Percentiles rank a stretch among this genome's conserved stretches.
These are phyloP conservation scores for Phaseolus coccineus DNA, from an alignment of 331 rosid species.

Conservation along the genomic window DNA sequence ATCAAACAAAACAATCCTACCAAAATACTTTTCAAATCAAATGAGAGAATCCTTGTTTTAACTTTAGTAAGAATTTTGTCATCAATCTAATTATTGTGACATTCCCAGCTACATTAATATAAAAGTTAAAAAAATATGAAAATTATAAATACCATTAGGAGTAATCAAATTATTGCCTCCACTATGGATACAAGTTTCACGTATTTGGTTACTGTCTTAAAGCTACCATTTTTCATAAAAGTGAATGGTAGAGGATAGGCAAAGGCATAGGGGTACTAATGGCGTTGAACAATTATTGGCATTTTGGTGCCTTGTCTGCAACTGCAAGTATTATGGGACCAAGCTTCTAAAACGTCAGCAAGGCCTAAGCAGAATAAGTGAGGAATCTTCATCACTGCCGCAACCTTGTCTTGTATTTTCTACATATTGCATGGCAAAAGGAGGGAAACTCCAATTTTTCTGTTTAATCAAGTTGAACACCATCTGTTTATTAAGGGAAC, in stretches of 20 bases:
- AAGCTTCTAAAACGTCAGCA: conserved; percentile 68
- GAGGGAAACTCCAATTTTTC: conserved; percentile 60
- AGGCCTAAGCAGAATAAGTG: conserved; percentile 55
- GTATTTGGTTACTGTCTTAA: background rate
- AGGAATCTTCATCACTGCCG: conserved; percentile 67
- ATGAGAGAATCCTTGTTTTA: background rate
- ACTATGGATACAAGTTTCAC: background rate
- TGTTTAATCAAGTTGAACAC: conserved; percentile 64
- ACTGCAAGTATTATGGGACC: conserved; percentile 63
- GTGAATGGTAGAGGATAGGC: conserved; percentile 31
- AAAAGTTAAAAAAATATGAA: background rate
- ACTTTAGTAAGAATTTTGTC: background rate
- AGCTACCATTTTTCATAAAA: background rate
- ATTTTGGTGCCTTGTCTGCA: conserved; percentile 52
- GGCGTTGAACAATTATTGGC: conserved; percentile 57
- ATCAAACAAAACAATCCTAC: conserved; percentile 1
- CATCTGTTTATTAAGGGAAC: conserved; percentile 58
- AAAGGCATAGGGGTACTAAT: conserved; percentile 42
- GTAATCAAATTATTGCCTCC: background rate
- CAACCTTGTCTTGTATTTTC: conserved; percentile 49
- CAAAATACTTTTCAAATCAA: background rate
- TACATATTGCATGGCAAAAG: conserved; percentile 41
- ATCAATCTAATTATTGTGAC: background rate
- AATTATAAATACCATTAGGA: background rate
- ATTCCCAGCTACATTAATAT: background rate